These are phyloP conservation scores for Teratosphaeria epicoccoides DNA, from an alignment of 2,329 filamentous ascomycete species.

Conservation along the genomic window DNA sequence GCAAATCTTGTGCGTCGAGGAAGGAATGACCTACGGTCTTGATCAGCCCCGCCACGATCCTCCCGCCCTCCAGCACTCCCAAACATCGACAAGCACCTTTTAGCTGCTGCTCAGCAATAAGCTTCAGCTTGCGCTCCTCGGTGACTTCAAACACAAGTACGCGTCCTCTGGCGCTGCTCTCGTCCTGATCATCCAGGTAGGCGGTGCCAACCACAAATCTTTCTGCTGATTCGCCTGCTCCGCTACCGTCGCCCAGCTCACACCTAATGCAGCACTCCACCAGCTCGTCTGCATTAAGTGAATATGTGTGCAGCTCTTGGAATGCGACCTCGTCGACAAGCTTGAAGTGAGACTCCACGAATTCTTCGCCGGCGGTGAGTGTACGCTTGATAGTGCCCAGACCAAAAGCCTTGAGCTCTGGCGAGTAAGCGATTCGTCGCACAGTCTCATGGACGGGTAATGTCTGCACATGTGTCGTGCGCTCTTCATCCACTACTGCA, in stretches of 20 bases:
- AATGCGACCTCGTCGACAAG: constrained; percentile 88
- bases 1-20: not conserved
- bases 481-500: constrained; percentile 68
- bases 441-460: constrained; percentile 73
- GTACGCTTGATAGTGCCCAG: constrained; percentile 74
- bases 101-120: constrained; percentile 57
- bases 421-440: constrained; percentile 75
- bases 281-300: constrained; percentile 58
- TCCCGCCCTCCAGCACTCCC: constrained; percentile 55
- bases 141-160: constrained; percentile 79
- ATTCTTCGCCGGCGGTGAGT: constrained; percentile 59
- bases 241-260: constrained; percentile 52
- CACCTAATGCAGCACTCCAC: constrained; percentile 76
- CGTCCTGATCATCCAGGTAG: constrained; percentile 50
- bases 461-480: constrained; percentile 78
- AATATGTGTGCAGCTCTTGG: constrained; percentile 61
- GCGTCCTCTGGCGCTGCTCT: constrained; percentile 54
- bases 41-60: constrained; percentile 75
- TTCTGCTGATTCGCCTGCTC: constrained; percentile 46
- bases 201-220: constrained; percentile 88
- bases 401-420: constrained; percentile 68
- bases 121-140: constrained; percentile 59
- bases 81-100: constrained; percentile 75
- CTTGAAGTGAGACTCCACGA: constrained; percentile 69
- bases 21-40: constrained; percentile 56